Percentiles rank a stretch among this genome's conserved stretches.
phyloP scores from a whole-genome alignment of 352 stramenopile species.

The Pythium myriotylum region DNA sequence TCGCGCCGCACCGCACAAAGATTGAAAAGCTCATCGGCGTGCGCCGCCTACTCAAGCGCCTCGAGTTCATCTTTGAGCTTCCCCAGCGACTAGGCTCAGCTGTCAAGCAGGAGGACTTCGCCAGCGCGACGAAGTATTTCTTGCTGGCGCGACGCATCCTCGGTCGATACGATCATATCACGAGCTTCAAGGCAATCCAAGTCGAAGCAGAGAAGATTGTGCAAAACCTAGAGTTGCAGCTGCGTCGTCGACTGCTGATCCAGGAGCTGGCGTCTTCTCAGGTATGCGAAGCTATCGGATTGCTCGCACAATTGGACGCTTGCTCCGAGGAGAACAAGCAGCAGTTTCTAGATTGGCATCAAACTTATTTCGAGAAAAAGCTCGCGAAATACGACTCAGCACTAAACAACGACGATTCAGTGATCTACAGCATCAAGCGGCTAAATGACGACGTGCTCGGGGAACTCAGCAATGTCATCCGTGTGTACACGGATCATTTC shows the following conservation, averaged over 20 bases:
- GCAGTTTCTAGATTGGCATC: constrained; percentile 86
- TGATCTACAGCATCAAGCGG: constrained; percentile 57
- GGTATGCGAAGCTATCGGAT: constrained; percentile 66
- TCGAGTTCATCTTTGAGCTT: constrained; percentile 98
- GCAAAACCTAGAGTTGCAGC: constrained; percentile 61
- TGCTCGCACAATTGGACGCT: constrained; percentile 66
- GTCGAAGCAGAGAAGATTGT: constrained; percentile 87
- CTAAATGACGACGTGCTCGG: constrained; percentile 56
- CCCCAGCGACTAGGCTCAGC: constrained; percentile 86
- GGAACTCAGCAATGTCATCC: constrained; percentile 59
- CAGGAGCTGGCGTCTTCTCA: constrained; percentile 46
- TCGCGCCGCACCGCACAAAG: constrained; percentile 83
- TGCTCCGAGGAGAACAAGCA: constrained; percentile 79
- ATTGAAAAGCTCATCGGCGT: constrained; percentile 98
- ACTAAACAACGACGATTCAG: constrained; percentile 33
- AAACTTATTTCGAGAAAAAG: constrained; percentile 63
- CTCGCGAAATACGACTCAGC: constrained; percentile 41
- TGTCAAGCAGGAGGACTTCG: constrained; percentile 88
- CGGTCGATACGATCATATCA: constrained; percentile 86
- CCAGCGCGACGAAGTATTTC: constrained; percentile 89
- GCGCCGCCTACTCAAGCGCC: constrained; percentile 93
- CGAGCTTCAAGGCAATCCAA: constrained; percentile 91
- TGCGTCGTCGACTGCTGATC: constrained; percentile 62
- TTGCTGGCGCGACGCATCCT: constrained; percentile 85
- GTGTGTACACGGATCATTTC: constrained; percentile 70